Evolutionary conservation across 306 rosid genomes (phyloP).

Genomic region (Erythrophleum fordii): DNA sequence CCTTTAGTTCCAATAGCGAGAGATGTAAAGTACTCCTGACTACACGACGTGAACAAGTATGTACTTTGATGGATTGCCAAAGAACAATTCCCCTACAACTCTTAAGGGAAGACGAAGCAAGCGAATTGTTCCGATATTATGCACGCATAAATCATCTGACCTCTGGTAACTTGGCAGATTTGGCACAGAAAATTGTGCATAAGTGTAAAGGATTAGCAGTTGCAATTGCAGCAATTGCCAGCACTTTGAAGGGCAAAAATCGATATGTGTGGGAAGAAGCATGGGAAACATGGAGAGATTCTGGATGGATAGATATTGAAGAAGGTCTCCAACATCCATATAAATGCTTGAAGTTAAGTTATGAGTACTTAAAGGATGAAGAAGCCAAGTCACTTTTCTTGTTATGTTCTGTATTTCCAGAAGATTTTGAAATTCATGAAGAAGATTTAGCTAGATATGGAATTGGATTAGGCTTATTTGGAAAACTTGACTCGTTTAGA

Average conservation of each 20-base stretch:
- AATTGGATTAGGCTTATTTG: no score
- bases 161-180: background rate
- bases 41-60: background rate
- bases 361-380: no score
- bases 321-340: no score
- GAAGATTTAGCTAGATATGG: no score
- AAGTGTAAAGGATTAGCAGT: background rate
- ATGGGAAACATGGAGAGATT: background rate
- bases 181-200: background rate
- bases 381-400: no score
- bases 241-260: background rate
- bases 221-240: no score
- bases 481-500: no score
- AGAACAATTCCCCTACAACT: background rate
- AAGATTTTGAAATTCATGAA: no score
- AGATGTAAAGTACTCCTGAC: background rate
- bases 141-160: background rate
- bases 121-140: background rate
- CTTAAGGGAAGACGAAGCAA: background rate
- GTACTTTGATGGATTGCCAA: background rate
- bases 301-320: no score
- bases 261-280: background rate
- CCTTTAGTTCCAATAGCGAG: background rate
- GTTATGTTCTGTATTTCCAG: no score
- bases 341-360: no score